phyloP scores from a whole-genome alignment of 495 filamentous ascomycete species.

The Hypoxylon fuscum region DNA sequence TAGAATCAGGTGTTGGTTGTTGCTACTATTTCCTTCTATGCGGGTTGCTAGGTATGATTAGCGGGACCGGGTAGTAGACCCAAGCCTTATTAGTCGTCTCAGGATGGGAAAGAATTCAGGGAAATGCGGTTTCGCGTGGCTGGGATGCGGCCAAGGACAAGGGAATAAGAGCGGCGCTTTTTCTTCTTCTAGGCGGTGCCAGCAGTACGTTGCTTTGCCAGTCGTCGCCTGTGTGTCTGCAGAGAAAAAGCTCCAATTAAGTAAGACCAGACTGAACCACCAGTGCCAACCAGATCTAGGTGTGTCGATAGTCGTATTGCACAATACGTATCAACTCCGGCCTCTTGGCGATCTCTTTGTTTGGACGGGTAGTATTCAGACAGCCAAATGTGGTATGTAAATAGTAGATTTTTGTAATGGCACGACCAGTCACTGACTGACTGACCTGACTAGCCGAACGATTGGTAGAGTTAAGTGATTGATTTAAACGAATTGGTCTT shows the following conservation, averaged over 20 bases:
- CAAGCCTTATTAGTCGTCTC: conserved; percentile 40
- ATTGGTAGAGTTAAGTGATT: neutral
- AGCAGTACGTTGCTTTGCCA: conserved; percentile 37
- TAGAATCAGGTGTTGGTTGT: conserved; percentile 42
- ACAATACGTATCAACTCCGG: conserved; percentile 36
- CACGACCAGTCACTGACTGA: conserved; percentile 21
- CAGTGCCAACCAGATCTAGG: conserved; percentile 20
- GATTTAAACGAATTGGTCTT: conserved; percentile 5
- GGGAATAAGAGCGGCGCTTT: conserved; percentile 17
- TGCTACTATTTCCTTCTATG: conserved; percentile 46
- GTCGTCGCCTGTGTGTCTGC: conserved; percentile 4
- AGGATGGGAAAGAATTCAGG: conserved; percentile 37
- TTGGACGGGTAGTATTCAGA: conserved; percentile 20
- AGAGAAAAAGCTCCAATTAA: conserved; percentile 27
- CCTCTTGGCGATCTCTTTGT: conserved; percentile 38
- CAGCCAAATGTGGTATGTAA: conserved; percentile 15
- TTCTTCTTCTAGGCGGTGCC: conserved; percentile 22
- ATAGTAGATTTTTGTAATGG: conserved; percentile 5
- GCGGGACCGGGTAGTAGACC: conserved; percentile 12
- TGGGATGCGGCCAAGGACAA: conserved; percentile 31
- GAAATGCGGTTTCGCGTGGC: conserved; percentile 35
- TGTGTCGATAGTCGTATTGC: conserved; percentile 27
- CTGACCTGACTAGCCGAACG: neutral
- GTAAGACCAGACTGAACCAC: conserved; percentile 21
- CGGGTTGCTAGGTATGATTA: conserved; percentile 29